Evolutionary conservation across 2,329 filamentous ascomycete species (phyloP).

Genomic region (Fusarium xylarioides): DNA sequence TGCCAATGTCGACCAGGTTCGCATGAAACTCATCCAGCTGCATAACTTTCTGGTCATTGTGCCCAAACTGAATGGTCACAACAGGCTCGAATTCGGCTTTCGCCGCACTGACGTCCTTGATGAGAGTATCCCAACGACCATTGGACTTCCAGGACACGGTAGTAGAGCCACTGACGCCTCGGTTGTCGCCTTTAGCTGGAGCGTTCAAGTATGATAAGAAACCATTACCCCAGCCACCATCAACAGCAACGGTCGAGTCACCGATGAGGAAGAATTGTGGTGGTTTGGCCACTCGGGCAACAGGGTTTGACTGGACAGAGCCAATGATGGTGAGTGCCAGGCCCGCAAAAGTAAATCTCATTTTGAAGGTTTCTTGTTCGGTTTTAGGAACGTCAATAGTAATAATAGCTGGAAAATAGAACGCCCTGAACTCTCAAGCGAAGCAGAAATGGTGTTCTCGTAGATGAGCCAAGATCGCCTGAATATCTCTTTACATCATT

Average conservation of each 20-base stretch:
- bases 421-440: accelerated
- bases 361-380: background rate
- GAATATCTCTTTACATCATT: background rate
- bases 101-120: background rate
- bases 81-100: constrained; percentile 1
- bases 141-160: constrained; percentile 7
- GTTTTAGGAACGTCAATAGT: background rate
- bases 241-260: background rate
- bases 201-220: background rate
- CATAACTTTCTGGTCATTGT: constrained; percentile 16
- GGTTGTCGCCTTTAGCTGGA: background rate
- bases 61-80: background rate
- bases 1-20: background rate
- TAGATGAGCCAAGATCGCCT: accelerated
- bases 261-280: constrained; percentile 7
- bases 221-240: background rate
- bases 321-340: background rate
- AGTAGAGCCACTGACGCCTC: constrained; percentile 1
- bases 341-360: background rate
- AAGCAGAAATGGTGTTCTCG: background rate
- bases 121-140: constrained; percentile 7
- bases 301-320: background rate
- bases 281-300: background rate
- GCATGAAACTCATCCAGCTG: background rate
- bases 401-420: background rate